These are phyloP conservation scores for Colletotrichum orchidophilum DNA, from an alignment of 2,329 filamentous ascomycete genomes.

Conservation along the genomic window DNA sequence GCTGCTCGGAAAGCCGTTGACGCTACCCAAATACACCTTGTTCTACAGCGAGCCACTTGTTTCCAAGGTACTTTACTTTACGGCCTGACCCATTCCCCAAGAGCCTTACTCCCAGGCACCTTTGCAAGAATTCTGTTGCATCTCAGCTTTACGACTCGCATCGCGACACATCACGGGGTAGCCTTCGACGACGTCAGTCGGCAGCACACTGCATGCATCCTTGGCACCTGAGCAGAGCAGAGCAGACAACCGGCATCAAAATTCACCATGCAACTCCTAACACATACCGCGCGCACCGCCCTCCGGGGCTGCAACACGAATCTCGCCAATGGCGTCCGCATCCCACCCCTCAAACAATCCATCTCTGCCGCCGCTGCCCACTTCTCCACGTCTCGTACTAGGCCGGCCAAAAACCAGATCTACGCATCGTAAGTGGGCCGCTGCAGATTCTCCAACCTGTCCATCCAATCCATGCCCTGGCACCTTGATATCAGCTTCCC, in stretches of 20 bases:
- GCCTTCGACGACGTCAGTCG: conserved; percentile 17
- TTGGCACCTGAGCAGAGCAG: conserved; percentile 7
- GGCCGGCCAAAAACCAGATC: conserved; percentile 45
- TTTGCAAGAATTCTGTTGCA: conserved; percentile 1
- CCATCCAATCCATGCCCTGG: neutral
- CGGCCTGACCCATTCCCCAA: neutral
- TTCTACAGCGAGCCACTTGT: neutral
- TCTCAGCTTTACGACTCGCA: neutral
- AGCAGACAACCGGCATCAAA: neutral
- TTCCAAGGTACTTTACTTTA: neutral
- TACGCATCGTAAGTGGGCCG: conserved; percentile 44
- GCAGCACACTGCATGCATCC: neutral
- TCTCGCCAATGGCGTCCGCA: conserved; percentile 8
- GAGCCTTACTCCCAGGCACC: no score
- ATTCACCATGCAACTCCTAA: conserved; percentile 16
- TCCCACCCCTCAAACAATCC: neutral
- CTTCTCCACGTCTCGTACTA: conserved; percentile 30
- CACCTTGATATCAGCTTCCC: neutral
- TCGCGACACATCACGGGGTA: conserved; percentile 6
- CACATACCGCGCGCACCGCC: conserved; percentile 22
- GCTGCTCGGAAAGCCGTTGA: neutral
- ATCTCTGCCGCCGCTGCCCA: neutral
- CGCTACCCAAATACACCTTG: neutral
- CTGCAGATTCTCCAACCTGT: neutral
- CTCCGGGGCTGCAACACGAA: conserved; percentile 13